Evolutionary conservation across 495 filamentous ascomycete genomes (phyloP).

Genomic region (Aspergillus panamensis): DNA sequence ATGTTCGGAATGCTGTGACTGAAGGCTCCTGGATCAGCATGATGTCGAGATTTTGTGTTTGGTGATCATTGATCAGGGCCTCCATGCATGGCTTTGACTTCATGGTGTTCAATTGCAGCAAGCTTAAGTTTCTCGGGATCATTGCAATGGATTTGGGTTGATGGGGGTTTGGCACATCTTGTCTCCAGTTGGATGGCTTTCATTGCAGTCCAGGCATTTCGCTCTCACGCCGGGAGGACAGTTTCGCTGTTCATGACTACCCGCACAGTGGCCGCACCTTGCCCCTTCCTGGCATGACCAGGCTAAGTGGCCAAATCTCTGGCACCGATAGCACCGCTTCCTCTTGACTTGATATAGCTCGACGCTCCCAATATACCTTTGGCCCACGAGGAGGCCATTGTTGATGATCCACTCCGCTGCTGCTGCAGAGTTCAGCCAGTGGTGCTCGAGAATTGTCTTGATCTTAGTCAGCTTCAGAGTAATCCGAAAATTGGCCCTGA

Average conservation of each 20-base stretch:
- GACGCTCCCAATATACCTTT: slow-evolving; percentile 22
- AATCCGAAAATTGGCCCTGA: too few relatives aligned
- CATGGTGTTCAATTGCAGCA: slow-evolving; percentile 31
- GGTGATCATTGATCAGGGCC: slow-evolving; percentile 30
- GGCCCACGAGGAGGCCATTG: slow-evolving; percentile 23
- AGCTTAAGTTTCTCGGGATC: slow-evolving; percentile 23
- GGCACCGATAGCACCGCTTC: slow-evolving; percentile 27
- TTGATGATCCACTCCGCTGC: slow-evolving; percentile 23
- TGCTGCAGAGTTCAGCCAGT: slow-evolving; percentile 25
- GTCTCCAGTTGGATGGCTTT: slow-evolving; percentile 25
- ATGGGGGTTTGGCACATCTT: slow-evolving; percentile 14
- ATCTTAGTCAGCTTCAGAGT: too few relatives aligned
- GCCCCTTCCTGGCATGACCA: slow-evolving; percentile 31
- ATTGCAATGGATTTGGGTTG: slow-evolving; percentile 14
- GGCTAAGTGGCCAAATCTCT: slow-evolving; percentile 29
- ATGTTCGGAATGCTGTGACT: slow-evolving; percentile 21
- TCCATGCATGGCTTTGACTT: slow-evolving; percentile 28
- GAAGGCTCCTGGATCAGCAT: slow-evolving; percentile 30
- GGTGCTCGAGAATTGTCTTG: too few relatives aligned
- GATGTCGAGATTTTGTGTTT: slow-evolving; percentile 26
- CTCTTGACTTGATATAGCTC: slow-evolving; percentile 21
- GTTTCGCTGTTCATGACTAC: slow-evolving; percentile 18
- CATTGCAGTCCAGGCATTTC: slow-evolving; percentile 23
- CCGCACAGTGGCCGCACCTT: slow-evolving; percentile 26
- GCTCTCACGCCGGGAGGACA: slow-evolving; percentile 23